These are phyloP conservation scores for Talaromyces amestolkiae DNA, from an alignment of 2,329 filamentous ascomycete genomes.

Conservation along the genomic window DNA sequence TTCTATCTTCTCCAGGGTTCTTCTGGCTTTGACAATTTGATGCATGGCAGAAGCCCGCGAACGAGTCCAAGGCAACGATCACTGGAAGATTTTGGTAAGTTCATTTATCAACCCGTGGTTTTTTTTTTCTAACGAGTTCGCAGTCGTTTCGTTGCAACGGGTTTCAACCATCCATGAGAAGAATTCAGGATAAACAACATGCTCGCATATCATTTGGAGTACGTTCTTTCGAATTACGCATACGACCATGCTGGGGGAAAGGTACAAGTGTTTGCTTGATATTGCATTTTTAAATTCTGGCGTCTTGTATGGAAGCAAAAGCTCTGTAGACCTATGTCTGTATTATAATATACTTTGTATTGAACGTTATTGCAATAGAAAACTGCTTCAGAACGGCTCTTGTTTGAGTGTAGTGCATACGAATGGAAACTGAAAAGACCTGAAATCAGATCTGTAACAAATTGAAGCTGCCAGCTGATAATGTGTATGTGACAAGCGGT, in stretches of 20 bases:
- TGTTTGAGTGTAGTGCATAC: background rate
- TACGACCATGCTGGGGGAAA: background rate
- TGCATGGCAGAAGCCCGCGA: conserved; percentile 85
- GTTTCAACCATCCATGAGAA: conserved; percentile 92
- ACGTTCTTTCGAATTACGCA: background rate
- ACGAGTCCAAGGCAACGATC: conserved; percentile 78
- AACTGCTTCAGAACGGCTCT: background rate
- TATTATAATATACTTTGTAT: background rate
- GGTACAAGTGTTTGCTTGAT: background rate
- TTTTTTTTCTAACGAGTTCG: background rate
- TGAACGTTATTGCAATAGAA: conserved; percentile 1
- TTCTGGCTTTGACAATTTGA: conserved; percentile 81
- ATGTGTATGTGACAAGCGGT: too few relatives aligned
- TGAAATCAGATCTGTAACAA: background rate
- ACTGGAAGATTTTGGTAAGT: conserved; percentile 84
- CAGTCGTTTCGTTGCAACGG: conserved; percentile 84
- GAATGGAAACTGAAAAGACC: background rate
- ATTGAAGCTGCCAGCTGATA: too few relatives aligned
- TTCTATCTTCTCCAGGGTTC: conserved; percentile 83
- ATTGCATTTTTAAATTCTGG: background rate
- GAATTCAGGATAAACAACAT: conserved; percentile 57
- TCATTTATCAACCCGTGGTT: background rate
- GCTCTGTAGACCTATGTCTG: conserved; percentile 10
- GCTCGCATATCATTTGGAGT: too few relatives aligned
- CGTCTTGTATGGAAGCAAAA: background rate